Evolutionary conservation across 305 asterid species (phyloP).

Genomic region (Fraxinus xanthoxyloides): DNA sequence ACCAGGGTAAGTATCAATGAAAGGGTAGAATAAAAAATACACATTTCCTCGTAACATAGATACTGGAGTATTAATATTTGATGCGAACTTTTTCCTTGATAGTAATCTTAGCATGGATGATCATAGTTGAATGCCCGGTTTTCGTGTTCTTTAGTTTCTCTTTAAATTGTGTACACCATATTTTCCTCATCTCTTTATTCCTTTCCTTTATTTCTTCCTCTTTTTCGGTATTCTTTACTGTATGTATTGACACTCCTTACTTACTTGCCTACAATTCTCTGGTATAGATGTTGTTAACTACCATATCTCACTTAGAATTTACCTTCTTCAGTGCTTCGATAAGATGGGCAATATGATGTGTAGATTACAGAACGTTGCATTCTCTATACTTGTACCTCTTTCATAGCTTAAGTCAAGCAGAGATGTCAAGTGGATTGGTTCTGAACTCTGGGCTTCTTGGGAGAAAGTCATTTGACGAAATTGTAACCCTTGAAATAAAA

Average conservation of each 20-base stretch:
- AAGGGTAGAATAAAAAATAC: not conserved
- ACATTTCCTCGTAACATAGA: not conserved
- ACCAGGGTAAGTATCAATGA: not conserved
- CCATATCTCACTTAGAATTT: not conserved
- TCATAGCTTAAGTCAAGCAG: not conserved
- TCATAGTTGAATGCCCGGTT: not conserved
- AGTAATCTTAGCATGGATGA: not conserved
- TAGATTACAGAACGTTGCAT: not conserved
- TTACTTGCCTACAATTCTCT: not conserved
- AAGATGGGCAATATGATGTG: not conserved
- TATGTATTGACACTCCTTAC: not conserved
- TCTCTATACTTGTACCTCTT: not conserved
- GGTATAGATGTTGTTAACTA: not conserved
- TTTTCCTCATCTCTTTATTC: not conserved
- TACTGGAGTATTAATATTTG: not conserved
- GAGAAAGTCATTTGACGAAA: not conserved
- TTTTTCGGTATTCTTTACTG: not conserved
- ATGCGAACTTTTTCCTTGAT: not conserved
- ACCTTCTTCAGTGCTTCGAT: not conserved
- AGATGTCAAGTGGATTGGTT: not conserved
- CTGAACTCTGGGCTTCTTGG: not conserved
- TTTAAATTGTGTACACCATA: not conserved
- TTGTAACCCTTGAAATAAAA: not conserved
- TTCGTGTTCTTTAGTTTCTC: not conserved
- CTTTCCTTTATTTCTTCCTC: not conserved